Base-by-base conservation (phyloP, 805 yeast species). In the Suhomyces sp. region DNA sequence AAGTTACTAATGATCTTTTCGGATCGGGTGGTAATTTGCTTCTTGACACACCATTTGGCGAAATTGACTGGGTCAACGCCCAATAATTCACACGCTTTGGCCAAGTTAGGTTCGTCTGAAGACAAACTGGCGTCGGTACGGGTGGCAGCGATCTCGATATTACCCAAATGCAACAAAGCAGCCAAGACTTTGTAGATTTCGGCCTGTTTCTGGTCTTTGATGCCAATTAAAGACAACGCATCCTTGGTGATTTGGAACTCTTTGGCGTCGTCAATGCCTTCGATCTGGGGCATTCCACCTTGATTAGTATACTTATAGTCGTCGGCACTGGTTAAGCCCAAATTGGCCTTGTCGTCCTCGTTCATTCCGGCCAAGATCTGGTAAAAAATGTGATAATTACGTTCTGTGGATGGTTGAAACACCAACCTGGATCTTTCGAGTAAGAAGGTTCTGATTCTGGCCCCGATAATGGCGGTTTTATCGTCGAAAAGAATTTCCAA, bases 371-470 rank as follows among this genome's bases (percentile, higher is more conserved):
- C 82, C 60, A 92, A 72, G 57, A 93, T 66, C 72, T 93, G 99
- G 70, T 93, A 93, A 66, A 93, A 93, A 44, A 93, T 90, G 66
- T 93, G 98, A 70, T 93, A 93, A 68, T 93, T 93, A 67, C 99
- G 84, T 72, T 93, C 99, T n/a, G 79, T 73, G 6, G 77, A 66
- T 2, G 97, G 97, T 72, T 93, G 99, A 69, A 89, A 92, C 3
- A 93, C 98, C 60, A 93, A 79, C 68, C 99, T 83, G 35, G 97
- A 90, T 59, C 99, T 84, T 71, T 93, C 99, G 61, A 93, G 80
- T 59, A 93, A 74, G 68, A 92, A 93, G 0, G 98, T 93, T 72
- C 97, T 82, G 56, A 94, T 88, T 64, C 93, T 80, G 6, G 99
- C 99, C 65, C 98, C 99, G 60, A 91, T 86, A 62, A 93, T 93